phyloP scores from a whole-genome alignment of 1,284 basidiomycete species.

The Polyporus tsugae region DNA sequence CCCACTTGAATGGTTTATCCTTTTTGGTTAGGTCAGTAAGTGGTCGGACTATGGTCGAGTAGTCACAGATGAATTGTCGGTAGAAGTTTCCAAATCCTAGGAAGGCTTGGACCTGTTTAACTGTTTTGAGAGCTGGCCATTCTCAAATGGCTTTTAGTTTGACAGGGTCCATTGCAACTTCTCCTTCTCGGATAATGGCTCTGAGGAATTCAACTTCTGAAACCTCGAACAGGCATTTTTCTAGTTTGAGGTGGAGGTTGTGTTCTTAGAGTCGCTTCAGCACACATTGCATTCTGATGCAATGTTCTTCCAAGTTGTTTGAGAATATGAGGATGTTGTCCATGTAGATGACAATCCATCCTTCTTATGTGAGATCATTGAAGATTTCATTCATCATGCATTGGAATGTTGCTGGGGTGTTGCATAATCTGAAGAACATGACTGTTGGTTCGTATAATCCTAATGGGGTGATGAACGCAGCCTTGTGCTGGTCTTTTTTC shows the following conservation, averaged over 20 bases:
- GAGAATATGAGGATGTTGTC: constrained; percentile 17
- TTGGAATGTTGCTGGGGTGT: constrained; percentile 15
- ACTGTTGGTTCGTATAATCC: constrained; percentile 15
- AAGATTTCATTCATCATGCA: constrained; percentile 16
- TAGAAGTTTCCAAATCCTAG: constrained; percentile 56
- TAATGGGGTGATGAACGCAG: constrained; percentile 9
- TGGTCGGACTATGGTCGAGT: constrained; percentile 18
- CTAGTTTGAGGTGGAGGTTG: not conserved
- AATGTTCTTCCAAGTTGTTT: not conserved
- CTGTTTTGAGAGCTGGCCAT: constrained; percentile 45
- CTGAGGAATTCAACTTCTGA: constrained; percentile 47
- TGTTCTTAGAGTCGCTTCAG: not conserved
- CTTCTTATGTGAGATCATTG: not conserved
- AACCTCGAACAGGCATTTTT: constrained; percentile 38
- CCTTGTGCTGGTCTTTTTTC: constrained; percentile 16
- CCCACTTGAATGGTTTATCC: constrained; percentile 34
- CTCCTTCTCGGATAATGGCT: constrained; percentile 40
- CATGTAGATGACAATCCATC: constrained; percentile 9
- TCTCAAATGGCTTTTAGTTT: constrained; percentile 46
- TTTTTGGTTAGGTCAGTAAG: constrained; percentile 41
- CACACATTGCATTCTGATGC: not conserved
- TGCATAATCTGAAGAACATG: constrained; percentile 17
- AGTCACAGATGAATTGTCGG: constrained; percentile 49
- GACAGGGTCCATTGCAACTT: constrained; percentile 45
- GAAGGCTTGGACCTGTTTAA: constrained; percentile 45